These are phyloP conservation scores for Phytophthora pisi DNA, from an alignment of 352 stramenopile species.

Conservation along the genomic window DNA sequence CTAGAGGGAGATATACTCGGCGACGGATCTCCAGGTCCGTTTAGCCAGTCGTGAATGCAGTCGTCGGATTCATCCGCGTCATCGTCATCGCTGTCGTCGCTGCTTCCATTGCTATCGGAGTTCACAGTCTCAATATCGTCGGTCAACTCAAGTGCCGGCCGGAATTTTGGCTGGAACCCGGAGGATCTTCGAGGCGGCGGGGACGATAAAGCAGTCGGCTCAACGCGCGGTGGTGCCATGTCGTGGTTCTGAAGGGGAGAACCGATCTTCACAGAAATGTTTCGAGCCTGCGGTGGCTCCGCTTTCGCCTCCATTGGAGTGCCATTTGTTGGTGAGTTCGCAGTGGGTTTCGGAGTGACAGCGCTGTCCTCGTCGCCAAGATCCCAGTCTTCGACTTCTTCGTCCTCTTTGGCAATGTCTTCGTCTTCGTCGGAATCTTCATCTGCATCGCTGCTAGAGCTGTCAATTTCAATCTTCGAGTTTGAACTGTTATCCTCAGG, in stretches of 20 bases:
- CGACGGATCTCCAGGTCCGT: conserved; percentile 10
- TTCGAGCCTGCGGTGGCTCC: neutral
- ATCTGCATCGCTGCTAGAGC: conserved; percentile 16
- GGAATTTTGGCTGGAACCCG: conserved; percentile 37
- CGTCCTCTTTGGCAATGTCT: conserved; percentile 43
- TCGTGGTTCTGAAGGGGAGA: neutral
- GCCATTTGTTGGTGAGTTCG: neutral
- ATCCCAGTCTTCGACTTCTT: conserved; percentile 53
- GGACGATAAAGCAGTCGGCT: neutral
- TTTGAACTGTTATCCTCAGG: conserved; percentile 1
- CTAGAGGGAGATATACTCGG: neutral
- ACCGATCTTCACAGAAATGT: neutral
- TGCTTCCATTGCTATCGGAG: conserved; percentile 27
- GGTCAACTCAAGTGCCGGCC: conserved; percentile 33
- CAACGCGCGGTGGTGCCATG: neutral
- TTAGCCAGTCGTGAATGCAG: conserved; percentile 64
- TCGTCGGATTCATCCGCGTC: conserved; percentile 41
- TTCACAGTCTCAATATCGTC: conserved; percentile 43
- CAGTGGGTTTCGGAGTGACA: neutral
- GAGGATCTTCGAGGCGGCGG: conserved; percentile 15
- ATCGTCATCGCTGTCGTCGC: conserved; percentile 38
- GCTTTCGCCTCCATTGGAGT: conserved; percentile 4
- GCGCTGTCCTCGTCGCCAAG: conserved; percentile 18
- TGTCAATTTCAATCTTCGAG: conserved; percentile 13
- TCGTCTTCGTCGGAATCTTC: conserved; percentile 49